Evolutionary conservation across 2,329 filamentous ascomycete genomes (phyloP).

Genomic region (Fusarium sp.): DNA sequence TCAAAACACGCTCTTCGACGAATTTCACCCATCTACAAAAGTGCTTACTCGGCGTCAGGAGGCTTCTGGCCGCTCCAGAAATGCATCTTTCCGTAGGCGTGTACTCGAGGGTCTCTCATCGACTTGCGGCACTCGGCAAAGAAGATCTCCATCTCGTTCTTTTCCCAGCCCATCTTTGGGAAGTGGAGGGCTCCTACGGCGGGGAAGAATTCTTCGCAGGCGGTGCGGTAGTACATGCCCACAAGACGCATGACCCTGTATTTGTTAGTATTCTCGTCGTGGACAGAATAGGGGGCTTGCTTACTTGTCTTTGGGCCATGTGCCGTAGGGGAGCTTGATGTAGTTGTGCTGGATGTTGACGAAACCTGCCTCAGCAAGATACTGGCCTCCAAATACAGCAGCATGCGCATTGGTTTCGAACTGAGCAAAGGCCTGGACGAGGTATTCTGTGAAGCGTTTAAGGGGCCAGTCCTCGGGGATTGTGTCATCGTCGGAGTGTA

Average conservation of each 20-base stretch:
- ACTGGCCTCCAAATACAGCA: conserved; percentile 52
- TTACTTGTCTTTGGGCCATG: conserved; percentile 60
- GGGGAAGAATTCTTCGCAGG: conserved; percentile 56
- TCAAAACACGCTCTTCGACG: background rate
- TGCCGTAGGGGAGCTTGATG: conserved; percentile 58
- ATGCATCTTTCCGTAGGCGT: conserved; percentile 55
- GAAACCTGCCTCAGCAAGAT: conserved; percentile 53
- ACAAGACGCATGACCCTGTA: conserved; percentile 52
- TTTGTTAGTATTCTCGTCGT: background rate
- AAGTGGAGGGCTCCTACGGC: conserved; percentile 55
- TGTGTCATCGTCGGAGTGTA: conserved; percentile 52
- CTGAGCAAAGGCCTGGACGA: conserved; percentile 52
- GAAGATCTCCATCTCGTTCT: conserved; percentile 48
- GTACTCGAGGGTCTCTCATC: conserved; percentile 48
- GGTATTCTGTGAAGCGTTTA: conserved; percentile 49
- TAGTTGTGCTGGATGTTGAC: conserved; percentile 52
- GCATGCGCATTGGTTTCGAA: conserved; percentile 54
- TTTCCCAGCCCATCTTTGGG: conserved; percentile 52
- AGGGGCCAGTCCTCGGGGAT: conserved; percentile 50
- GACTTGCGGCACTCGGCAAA: conserved; percentile 47
- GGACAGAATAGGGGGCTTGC: accelerated
- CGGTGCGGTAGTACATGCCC: conserved; percentile 56
- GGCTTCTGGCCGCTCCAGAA: conserved; percentile 59
- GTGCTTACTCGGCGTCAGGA: conserved; percentile 13
- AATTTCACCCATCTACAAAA: background rate